Conservation (phyloP, 1,139 yeast genomes). For the Sugiyamaella japonica region DNA sequence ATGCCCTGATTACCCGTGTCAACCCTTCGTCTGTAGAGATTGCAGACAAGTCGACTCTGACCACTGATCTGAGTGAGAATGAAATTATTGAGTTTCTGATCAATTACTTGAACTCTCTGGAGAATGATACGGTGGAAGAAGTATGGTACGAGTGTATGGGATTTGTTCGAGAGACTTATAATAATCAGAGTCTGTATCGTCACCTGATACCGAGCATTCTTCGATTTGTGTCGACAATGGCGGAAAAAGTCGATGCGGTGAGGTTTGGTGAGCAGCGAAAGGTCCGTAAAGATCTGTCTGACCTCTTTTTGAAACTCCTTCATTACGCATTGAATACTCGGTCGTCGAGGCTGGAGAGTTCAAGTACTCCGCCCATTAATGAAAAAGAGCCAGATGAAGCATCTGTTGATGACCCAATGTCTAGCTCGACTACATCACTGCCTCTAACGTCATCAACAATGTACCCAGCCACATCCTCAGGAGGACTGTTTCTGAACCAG, state of each 20-base stretch:
- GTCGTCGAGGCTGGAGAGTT: conserved; percentile 13
- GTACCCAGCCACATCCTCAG: not conserved
- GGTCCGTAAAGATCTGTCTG: conserved; percentile 65
- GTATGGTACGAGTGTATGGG: conserved; percentile 59
- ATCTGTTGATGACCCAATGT: conserved; percentile 4
- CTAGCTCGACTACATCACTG: conserved; percentile 18
- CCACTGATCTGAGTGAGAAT: conserved; percentile 46
- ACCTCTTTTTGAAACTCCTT: conserved; percentile 58
- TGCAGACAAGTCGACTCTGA: conserved; percentile 46
- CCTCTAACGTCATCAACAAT: not conserved
- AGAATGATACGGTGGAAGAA: conserved; percentile 74
- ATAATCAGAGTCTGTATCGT: conserved; percentile 52
- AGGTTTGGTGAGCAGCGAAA: conserved; percentile 64
- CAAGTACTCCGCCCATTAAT: not conserved
- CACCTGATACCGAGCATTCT: conserved; percentile 54
- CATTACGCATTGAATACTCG: conserved; percentile 44
- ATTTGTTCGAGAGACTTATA: conserved; percentile 60
- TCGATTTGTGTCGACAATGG: conserved; percentile 51
- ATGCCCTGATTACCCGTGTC: conserved; percentile 52
- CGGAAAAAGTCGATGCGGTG: conserved; percentile 56
- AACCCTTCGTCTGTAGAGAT: conserved; percentile 41
- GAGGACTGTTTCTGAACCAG: conserved; percentile 22
- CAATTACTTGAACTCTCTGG: conserved; percentile 62
- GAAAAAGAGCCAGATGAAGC: conserved; percentile 23
- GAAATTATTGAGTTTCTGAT: conserved; percentile 55